phyloP scores from a whole-genome alignment of 2,329 filamentous ascomycete species.

The Colletotrichum orbiculare region DNA sequence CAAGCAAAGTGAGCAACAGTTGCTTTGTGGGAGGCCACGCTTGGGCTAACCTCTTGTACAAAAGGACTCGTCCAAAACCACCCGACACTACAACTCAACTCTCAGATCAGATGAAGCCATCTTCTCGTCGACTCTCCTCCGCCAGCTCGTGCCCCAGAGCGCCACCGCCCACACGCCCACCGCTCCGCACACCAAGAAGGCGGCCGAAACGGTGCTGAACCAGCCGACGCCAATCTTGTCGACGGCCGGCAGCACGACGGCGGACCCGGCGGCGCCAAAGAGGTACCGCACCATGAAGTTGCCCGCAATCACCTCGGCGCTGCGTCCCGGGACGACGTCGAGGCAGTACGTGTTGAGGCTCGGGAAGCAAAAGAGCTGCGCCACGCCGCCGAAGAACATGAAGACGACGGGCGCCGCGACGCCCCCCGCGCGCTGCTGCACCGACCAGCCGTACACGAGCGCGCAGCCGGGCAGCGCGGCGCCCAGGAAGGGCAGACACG shows the following conservation, averaged over 20 bases:
- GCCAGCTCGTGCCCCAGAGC: conserved; percentile 29
- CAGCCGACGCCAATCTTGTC: conserved; percentile 81
- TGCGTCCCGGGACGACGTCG: conserved; percentile 34
- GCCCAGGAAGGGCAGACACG: no score
- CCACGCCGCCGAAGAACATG: conserved; percentile 77
- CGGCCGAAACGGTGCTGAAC: conserved; percentile 76
- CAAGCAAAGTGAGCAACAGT: no score
- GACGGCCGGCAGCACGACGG: conserved; percentile 79
- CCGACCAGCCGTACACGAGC: no score
- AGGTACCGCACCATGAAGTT: conserved; percentile 85
- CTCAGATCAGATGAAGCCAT: no score
- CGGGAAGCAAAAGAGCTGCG: conserved; percentile 76
- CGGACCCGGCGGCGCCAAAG: conserved; percentile 77
- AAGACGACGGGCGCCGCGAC: conserved; percentile 67
- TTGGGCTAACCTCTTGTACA: no score
- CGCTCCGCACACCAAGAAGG: conserved; percentile 38
- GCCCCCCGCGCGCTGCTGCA: no score
- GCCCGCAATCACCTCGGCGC: conserved; percentile 63
- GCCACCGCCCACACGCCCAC: conserved; percentile 27
- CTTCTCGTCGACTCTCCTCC: conserved; percentile 20
- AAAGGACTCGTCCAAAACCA: no score
- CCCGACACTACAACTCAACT: no score
- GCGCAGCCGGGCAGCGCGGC: no score
- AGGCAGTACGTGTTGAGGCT: conserved; percentile 69
- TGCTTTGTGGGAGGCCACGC: no score